Evolutionary conservation across 331 rosid genomes (phyloP), one percentile per base, ranked within the genome.

Genomic region (Quercus tomentella): DNA sequence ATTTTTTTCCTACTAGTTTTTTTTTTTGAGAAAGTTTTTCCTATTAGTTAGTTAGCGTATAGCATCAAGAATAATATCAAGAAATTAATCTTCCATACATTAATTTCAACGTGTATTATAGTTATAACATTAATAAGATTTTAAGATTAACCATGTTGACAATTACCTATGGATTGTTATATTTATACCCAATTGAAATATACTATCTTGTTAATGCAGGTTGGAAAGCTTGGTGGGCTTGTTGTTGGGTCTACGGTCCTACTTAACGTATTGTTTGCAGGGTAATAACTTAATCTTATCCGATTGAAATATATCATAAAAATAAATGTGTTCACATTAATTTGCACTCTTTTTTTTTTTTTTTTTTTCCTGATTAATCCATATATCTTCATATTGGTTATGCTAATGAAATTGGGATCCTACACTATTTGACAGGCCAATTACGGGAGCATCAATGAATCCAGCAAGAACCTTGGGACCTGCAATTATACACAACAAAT

Each of bases 401-500:
- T 11, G 54, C 18, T 49, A 49, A 49, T 1, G 45, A 11, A 56
- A 4, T n/a, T 4, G 22, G 51, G 2, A 33, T 10, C 3, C 45
- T 25, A 41, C 45, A 41, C 45, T 41, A 66, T 72, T 76, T 77
- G 77, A 80, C 90, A 93, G 98, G 52, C 92, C 89, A 52, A 81
- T 89, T 11, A 72, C 98, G 2, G 99, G 99, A 77, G 99, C 97
- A 70, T 96, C 99, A 6, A 88, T 96, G 99, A 96, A 93, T n/a
- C 99, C 99, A 11, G 98, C 89, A 7, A 96, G 99, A 80, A 96
- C 94, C 80, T 20, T 96, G 41, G 99, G 98, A 11, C 97, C 99
- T 0, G 97, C 98, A 0, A 70, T 96, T 9, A 91, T 88, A 2
- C 86, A 77, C 5, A 23, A 12, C 2, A 45, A 88, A 4, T 96